phyloP scores from a whole-genome alignment of 2,329 filamentous ascomycete genomes.

The Pseudogymnoascus sp. region DNA sequence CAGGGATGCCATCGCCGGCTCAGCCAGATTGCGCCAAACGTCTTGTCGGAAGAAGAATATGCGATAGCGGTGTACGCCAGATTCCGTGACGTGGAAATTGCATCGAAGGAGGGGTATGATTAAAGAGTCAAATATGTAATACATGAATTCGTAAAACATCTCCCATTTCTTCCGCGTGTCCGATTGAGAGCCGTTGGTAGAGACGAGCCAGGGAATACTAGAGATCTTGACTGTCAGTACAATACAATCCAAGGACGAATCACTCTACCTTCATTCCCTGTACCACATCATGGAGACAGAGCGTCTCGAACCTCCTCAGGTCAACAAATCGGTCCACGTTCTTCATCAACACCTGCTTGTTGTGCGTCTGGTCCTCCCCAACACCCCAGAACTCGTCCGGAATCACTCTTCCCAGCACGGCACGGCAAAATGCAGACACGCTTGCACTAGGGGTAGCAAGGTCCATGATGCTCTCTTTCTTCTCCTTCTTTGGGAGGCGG shows the following conservation, averaged over 20 bases:
- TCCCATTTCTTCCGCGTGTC: constrained; percentile 71
- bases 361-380: constrained; percentile 45
- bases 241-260: neutral
- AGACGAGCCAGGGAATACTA: constrained; percentile 64
- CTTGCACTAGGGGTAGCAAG: constrained; percentile 58
- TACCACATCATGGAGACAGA: constrained; percentile 69
- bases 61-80: constrained; percentile 67
- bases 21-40: constrained; percentile 70
- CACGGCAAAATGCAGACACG: constrained; percentile 82
- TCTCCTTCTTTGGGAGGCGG: constrained; percentile 22
- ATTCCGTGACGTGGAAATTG: constrained; percentile 94
- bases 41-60: constrained; percentile 95
- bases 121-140: constrained; percentile 88
- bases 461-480: constrained; percentile 46
- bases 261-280: constrained; percentile 64
- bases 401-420: constrained; percentile 63
- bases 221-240: constrained; percentile 43
- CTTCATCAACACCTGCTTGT: constrained; percentile 53
- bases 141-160: constrained; percentile 76
- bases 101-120: constrained; percentile 77
- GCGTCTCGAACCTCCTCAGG: constrained; percentile 71
- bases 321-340: constrained; percentile 71
- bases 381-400: constrained; percentile 68
- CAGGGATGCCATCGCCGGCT: constrained; percentile 61
- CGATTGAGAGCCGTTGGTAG: constrained; percentile 56